Evolutionary conservation across 2,329 filamentous ascomycete genomes (phyloP), one percentile per base, ranked within the genome.

Genomic region (Eutypella sp.): DNA sequence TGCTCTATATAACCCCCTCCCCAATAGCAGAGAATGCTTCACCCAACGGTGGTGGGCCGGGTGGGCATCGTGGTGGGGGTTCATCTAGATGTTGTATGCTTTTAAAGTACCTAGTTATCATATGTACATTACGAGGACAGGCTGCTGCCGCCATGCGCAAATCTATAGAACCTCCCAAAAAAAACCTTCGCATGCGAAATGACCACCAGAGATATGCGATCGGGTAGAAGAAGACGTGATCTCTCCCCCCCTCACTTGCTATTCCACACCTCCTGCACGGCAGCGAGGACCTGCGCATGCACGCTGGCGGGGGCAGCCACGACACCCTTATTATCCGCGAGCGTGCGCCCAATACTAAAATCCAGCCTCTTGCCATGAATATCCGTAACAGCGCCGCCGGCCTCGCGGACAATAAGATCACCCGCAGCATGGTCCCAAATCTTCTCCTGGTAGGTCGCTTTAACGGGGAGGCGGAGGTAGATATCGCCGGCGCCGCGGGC

Each of bases 341-440:
- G 74, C 33, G 91, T 97, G 64, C 93, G 78, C 41, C 93, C 93
- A 46, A 84, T 79, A 59, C 82, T 81, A 67, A 99, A 99, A 67
- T 99, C 86, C 47, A 99, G 75, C 49, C 82, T 77, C 63, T 87
- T 87, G 58, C 95, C 93, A 50, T 85, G 77, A 34, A 90, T 85
- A 68, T 99, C 95, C 1, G 90, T 95, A 44, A 99, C 92, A 60
- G 87, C 75, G 41, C 93, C 95, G 42, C 93, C 93, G 3, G 93
- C 90, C 70, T 99, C 95, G 47, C 91, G 79, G 34, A 97, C 93
- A 55, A 99, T 91, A 48, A 99, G 71, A 60, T 96, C 91, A 34
- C 93, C 93, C 11, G 92, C 93, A 16, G 93, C 93, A 67, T 99
- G 93, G 64, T 99, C 93, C 93, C 93, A 99, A 57, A 99, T 99